Percentiles rank a stretch among this genome's conserved stretches.
Evolutionary conservation across 2,329 filamentous ascomycete species (phyloP).

Genomic region (Tolypocladium cylindrosporum): DNA sequence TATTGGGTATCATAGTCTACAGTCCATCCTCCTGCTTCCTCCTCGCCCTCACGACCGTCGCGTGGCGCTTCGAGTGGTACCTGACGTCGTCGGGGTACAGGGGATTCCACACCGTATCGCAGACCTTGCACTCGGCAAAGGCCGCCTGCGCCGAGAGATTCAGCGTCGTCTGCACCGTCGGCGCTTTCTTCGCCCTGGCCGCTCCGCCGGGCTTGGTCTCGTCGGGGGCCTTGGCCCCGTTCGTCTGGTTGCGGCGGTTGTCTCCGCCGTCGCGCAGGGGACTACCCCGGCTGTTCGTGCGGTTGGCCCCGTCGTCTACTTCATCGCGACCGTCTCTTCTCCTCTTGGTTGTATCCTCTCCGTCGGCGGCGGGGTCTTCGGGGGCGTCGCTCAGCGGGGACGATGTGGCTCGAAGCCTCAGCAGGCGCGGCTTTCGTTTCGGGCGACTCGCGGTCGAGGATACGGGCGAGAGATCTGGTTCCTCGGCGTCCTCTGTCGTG

Average conservation of each 20-base stretch:
- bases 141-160: slow-evolving; percentile 30
- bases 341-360: slow-evolving; percentile 1
- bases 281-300: not conserved
- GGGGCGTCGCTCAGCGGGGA: slow-evolving; percentile 5
- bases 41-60: slow-evolving; percentile 18
- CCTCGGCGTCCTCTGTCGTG: not conserved
- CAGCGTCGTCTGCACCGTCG: slow-evolving; percentile 30
- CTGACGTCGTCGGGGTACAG: slow-evolving; percentile 32
- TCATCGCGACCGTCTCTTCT: not conserved
- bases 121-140: slow-evolving; percentile 32
- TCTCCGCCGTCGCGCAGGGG: not conserved
- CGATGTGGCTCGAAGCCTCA: slow-evolving; percentile 16
- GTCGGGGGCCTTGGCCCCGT: not conserved
- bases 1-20: slow-evolving; percentile 5
- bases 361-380: not conserved
- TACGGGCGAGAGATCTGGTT: slow-evolving; percentile 7
- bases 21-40: slow-evolving; percentile 11
- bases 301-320: not conserved
- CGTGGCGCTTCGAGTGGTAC: slow-evolving; percentile 29
- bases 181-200: slow-evolving; percentile 1
- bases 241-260: not conserved
- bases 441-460: slow-evolving; percentile 2
- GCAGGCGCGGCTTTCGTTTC: slow-evolving; percentile 15
- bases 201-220: not conserved
- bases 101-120: slow-evolving; percentile 34